Evolutionary conservation across 176 grass and related monocot genomes (phyloP), one percentile per base, ranked within the genome.

Genomic region (Eleusine coracana): DNA sequence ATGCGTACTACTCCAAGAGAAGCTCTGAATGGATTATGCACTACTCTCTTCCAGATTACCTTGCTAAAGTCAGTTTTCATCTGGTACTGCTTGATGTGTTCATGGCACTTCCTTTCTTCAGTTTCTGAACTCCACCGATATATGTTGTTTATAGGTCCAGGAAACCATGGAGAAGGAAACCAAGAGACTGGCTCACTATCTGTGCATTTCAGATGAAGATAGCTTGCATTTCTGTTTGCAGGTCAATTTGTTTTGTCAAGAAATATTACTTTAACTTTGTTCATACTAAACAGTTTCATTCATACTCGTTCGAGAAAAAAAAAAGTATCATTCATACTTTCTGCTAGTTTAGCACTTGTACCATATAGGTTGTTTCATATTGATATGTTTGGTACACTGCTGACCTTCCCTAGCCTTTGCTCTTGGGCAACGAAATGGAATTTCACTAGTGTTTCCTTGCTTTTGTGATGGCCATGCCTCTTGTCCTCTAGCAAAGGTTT

Each of bases 21-120:
- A 72, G 73, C 74, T 80, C 74, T 45, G 90, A 82, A 74, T 92
- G 90, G 90, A 82, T 88, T 82, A 58, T 49, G 62, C 82, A 82
- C n/a, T 86, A 85, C 74, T 76, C 82, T 82, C 62, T 88, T 15
- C 78, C 70, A 68, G 86, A 92, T 83, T 92, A 88, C 74, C 74
- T 86, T 85, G 66, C 74, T 67, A 92, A 88, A 86, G 90, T 92
- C 44, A 48, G 27, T 82, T 59, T 23, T n/a, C 68, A 36, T 64
- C 60, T 14, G 10, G 12, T 77, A 60, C 20, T 70, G 74, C 39
- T n/a, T 63, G 50, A 68, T 62, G 36, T 68, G 58, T 51, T 25
- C 13, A 55, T 68, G 27, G 6, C 10, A 17, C 40, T 60, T 85
- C 34, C 3, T 73, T 75, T 75, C 69, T 50, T 23, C 28, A 25